Base-by-base conservation (phyloP, 176 grass and related monocot species). In the Pharus latifolius region DNA sequence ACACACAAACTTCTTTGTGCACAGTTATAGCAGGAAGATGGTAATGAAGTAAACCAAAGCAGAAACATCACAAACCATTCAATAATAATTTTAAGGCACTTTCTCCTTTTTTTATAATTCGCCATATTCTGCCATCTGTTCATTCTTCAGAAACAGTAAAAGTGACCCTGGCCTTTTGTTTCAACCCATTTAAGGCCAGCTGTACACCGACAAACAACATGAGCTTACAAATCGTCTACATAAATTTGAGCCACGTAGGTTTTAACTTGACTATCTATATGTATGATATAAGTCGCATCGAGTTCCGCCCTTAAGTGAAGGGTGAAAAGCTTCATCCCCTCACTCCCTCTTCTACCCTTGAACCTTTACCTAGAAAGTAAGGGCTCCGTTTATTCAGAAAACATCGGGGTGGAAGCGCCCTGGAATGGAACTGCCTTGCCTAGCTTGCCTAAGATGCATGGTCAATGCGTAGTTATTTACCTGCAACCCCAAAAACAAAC, bases 361-460 rank as follows among this genome's bases (percentile, higher is more conserved):
- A n/a, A n/a, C n/a, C n/a, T n/a, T n/a, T n/a, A n/a, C n/a, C n/a
- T n/a, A n/a, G n/a, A n/a, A 20, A 8, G 53, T 58, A 31, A 34
- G 56, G 48, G 37, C 57, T 64, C 60, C 10, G 15, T 4, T 73
- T 63, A 62, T 69, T 74, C 53, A 93, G 76, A 88, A 93, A 60
- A 89, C 73, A 75, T 93, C 75, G 13, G 70, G 78, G 43, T 86
- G 65, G 49, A 86, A 89, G 54, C 63, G 78, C 15, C 90, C 82
- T 24, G 82, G 79, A 43, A 89, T 83, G 2, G 82, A 77, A 72
- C 9, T 88, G 32, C 59, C 69, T 63, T 93, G 90, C 46, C 86
- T 82, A 32, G 90, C 76, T 63, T 89, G 90, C 66, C 70, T 79
- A 3, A 93, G 79, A 60, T 93, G 90, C 85, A 93, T 80, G 5